Percentiles rank a stretch among this genome's conserved stretches.
These are phyloP conservation scores for Ophiostoma sp. DNA, from an alignment of 2,329 filamentous ascomycete genomes.

Conservation along the genomic window DNA sequence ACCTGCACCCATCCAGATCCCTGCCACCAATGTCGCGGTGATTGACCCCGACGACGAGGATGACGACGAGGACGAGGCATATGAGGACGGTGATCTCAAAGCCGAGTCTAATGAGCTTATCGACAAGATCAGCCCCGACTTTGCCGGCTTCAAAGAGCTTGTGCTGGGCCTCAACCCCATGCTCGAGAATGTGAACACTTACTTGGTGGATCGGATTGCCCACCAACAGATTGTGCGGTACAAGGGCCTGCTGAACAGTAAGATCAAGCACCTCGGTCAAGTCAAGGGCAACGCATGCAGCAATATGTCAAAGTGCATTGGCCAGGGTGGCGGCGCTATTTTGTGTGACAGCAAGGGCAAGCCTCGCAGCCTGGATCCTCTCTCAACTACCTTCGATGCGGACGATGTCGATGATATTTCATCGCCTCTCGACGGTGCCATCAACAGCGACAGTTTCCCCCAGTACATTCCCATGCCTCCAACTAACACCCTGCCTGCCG, in stretches of 20 bases:
- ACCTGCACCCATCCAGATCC: constrained; percentile 22
- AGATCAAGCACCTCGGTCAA: constrained; percentile 62
- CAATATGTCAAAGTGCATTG: constrained; percentile 58
- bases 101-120: constrained; percentile 58
- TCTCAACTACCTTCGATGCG: constrained; percentile 48
- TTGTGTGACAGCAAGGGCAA: constrained; percentile 57
- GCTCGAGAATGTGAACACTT: constrained; percentile 50
- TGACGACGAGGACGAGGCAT: constrained; percentile 51
- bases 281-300: constrained; percentile 53
- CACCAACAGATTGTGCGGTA: constrained; percentile 75
- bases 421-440: constrained; percentile 61
- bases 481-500: constrained; percentile 67
- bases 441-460: constrained; percentile 70
- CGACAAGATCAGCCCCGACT: constrained; percentile 64
- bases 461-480: constrained; percentile 76
- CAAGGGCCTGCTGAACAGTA: constrained; percentile 65
- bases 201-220: constrained; percentile 73
- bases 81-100: constrained; percentile 56
- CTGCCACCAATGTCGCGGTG: constrained; percentile 20
- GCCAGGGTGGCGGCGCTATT: constrained; percentile 59
- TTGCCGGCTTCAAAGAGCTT: constrained; percentile 71
- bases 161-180: constrained; percentile 68
- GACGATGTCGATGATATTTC: constrained; percentile 55
- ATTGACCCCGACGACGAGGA: constrained; percentile 44
- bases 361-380: constrained; percentile 53